These are phyloP conservation scores for Pinus taeda DNA, from an alignment of 75 land plant species.

Conservation along the genomic window DNA sequence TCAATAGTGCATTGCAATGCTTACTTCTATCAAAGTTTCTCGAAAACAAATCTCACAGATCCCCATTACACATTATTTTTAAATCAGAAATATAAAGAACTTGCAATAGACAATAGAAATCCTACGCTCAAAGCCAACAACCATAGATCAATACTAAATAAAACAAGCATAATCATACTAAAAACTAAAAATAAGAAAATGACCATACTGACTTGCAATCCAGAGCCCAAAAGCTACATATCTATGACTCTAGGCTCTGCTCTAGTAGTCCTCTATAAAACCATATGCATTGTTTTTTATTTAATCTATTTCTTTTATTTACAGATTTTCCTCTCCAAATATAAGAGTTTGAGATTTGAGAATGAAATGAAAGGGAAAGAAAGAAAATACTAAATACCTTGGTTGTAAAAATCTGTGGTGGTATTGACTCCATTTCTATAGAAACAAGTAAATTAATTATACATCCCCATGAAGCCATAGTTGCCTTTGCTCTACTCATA, in stretches of 20 bases:
- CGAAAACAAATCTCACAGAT: too few species aligned
- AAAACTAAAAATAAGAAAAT: background rate
- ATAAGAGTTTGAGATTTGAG: too few species aligned
- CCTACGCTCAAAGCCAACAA: too few species aligned
- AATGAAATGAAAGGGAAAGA: background rate
- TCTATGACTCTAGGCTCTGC: background rate
- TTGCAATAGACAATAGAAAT: too few species aligned
- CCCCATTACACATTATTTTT: too few species aligned
- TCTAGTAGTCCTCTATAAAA: background rate
- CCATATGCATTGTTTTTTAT: background rate
- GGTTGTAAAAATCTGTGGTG: conserved; percentile 11
- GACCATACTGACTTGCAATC: background rate
- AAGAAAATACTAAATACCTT: background rate
- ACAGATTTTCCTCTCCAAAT: too few species aligned
- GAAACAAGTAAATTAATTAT: conserved; percentile 14
- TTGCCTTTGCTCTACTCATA: conserved; percentile 13
- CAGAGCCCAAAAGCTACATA: background rate
- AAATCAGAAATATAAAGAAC: too few species aligned
- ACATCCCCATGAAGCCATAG: conserved; percentile 2
- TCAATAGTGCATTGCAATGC: too few species aligned
- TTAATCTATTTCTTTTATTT: background rate
- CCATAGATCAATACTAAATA: too few species aligned
- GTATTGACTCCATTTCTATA: conserved; percentile 23
- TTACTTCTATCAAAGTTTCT: too few species aligned
- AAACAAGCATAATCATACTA: too few species aligned